Percentiles rank a stretch among this genome's conserved stretches.
Evolutionary conservation across 2,329 filamentous ascomycete genomes (phyloP).

Genomic region (Paracoccidioides brasiliensis): DNA sequence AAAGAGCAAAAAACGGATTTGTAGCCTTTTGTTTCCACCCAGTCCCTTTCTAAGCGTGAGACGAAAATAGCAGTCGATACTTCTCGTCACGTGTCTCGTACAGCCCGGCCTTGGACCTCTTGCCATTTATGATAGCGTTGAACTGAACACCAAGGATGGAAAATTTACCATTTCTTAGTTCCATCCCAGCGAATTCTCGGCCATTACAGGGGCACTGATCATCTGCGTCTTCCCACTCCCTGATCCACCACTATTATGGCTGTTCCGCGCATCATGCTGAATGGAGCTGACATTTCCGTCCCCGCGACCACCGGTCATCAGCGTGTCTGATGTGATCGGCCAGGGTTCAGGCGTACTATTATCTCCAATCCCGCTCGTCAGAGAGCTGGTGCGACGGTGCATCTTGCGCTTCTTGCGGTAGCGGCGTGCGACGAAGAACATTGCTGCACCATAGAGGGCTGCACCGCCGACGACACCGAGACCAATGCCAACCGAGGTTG

Average conservation of each 20-base stretch:
- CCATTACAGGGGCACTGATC: constrained; percentile 82
- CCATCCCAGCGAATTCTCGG: constrained; percentile 92
- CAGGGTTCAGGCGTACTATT: constrained; percentile 25
- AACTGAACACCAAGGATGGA: too few relatives aligned
- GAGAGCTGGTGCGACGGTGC: constrained; percentile 64
- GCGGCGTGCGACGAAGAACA: constrained; percentile 83
- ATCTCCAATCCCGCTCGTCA: constrained; percentile 43
- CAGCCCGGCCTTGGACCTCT: too few relatives aligned
- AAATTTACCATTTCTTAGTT: constrained; percentile 45
- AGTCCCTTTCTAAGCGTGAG: too few relatives aligned
- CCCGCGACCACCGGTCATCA: constrained; percentile 56
- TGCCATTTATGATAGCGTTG: too few relatives aligned
- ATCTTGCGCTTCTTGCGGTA: constrained; percentile 76
- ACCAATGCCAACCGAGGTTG: constrained; percentile 52
- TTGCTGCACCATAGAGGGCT: constrained; percentile 79
- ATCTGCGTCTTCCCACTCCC: constrained; percentile 52
- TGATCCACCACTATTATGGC: constrained; percentile 55
- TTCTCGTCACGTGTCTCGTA: too few relatives aligned
- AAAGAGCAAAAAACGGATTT: too few relatives aligned
- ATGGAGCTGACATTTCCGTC: constrained; percentile 35
- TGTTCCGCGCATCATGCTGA: constrained; percentile 28
- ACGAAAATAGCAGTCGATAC: too few relatives aligned
- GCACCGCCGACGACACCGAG: constrained; percentile 66
- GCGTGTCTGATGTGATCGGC: constrained; percentile 30
- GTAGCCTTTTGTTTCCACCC: too few relatives aligned